Evolutionary conservation across 2,329 filamentous ascomycete species (phyloP).

Genomic region (Hirsutella rhossiliensis): DNA sequence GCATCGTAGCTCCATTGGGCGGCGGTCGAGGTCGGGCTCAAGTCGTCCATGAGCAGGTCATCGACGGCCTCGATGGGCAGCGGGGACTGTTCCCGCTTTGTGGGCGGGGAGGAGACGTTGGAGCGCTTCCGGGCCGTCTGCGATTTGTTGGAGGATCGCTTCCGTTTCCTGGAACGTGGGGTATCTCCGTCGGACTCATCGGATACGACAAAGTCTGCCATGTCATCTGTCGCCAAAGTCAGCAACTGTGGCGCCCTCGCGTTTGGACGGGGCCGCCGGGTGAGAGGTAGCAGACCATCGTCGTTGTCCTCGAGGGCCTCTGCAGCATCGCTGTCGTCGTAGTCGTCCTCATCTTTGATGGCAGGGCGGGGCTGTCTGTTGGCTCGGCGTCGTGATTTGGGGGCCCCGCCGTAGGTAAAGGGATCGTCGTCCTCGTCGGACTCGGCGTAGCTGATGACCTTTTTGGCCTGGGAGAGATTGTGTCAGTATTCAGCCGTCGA

Average conservation of each 20-base stretch:
- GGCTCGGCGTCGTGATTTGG: slow-evolving; percentile 24
- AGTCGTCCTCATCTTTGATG: slow-evolving; percentile 56
- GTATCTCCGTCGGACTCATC: slow-evolving; percentile 67
- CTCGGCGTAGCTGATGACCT: slow-evolving; percentile 68
- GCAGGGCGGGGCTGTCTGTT: slow-evolving; percentile 39
- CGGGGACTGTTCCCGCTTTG: slow-evolving; percentile 16
- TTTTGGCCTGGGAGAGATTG: slow-evolving; percentile 30
- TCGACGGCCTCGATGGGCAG: slow-evolving; percentile 32
- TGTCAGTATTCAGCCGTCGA: not conserved
- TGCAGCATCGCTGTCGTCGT: slow-evolving; percentile 51
- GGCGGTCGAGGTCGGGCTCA: slow-evolving; percentile 57
- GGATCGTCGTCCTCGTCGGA: slow-evolving; percentile 71
- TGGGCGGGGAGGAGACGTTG: slow-evolving; percentile 33
- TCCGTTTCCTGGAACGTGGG: slow-evolving; percentile 57
- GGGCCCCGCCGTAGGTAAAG: slow-evolving; percentile 35
- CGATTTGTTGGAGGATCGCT: slow-evolving; percentile 48
- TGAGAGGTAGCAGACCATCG: slow-evolving; percentile 32
- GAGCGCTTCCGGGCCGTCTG: slow-evolving; percentile 49
- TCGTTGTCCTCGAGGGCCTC: slow-evolving; percentile 51
- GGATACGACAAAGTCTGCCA: slow-evolving; percentile 78
- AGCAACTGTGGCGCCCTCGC: slow-evolving; percentile 2
- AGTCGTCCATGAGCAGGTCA: slow-evolving; percentile 41
- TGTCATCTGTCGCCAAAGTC: slow-evolving; percentile 37
- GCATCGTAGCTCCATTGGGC: slow-evolving; percentile 66
- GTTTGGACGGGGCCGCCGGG: not conserved